These are phyloP conservation scores for Rhizophora mangle DNA, from an alignment of 345 rosid genomes.

Conservation along the genomic window DNA sequence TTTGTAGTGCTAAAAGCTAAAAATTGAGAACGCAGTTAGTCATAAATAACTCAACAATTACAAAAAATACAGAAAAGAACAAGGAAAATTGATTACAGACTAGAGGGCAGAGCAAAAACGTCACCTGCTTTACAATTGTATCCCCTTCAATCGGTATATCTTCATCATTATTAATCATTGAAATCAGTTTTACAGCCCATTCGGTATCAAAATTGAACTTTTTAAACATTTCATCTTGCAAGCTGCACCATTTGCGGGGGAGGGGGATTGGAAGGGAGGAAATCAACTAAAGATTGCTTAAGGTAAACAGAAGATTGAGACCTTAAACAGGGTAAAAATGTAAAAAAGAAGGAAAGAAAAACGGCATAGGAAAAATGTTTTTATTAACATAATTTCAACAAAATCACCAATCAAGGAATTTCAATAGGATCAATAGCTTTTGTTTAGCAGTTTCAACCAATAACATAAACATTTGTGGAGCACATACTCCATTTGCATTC, in stretches of 20 bases:
- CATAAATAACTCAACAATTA: constrained; percentile 4
- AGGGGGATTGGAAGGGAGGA: neutral
- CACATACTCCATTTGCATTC: neutral
- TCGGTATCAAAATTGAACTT: constrained; percentile 90
- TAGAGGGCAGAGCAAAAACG: constrained; percentile 12
- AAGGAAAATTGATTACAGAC: neutral
- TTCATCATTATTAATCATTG: constrained; percentile 77
- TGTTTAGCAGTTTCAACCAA: neutral
- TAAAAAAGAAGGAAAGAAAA: neutral
- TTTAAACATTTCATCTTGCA: constrained; percentile 98
- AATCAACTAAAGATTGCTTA: constrained; percentile 10
- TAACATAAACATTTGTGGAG: neutral
- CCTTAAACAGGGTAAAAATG: neutral
- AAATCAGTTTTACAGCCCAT: constrained; percentile 89
- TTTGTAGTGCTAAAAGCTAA: constrained; percentile 82
- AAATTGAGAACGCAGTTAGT: constrained; percentile 24
- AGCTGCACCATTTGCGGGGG: constrained; percentile 41
- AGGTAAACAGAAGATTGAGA: neutral
- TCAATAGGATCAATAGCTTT: neutral
- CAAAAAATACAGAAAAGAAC: neutral
- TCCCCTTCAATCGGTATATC: constrained; percentile 87
- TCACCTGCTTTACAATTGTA: constrained; percentile 82
- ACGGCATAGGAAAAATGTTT: neutral
- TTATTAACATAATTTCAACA: neutral
- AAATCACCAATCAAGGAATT: neutral